phyloP scores from a whole-genome alignment of 805 yeast species.

The Myxozyma neglecta region DNA sequence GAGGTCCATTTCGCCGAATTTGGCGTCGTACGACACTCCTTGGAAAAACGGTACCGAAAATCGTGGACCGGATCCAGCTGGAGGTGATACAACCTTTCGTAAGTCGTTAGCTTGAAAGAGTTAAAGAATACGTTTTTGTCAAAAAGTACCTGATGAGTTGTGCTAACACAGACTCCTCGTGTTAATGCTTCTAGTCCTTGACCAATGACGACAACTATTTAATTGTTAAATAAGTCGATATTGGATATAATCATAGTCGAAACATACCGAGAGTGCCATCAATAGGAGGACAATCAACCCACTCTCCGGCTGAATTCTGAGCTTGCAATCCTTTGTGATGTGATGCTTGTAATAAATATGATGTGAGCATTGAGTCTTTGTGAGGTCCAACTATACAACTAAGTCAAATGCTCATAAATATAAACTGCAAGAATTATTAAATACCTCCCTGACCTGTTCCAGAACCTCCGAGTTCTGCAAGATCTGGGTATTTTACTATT shows the following conservation, averaged over 20 bases:
- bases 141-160: slow-evolving; percentile 50
- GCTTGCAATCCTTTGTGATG: slow-evolving; percentile 51
- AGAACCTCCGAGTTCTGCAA: slow-evolving; percentile 33
- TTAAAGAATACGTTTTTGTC: no score
- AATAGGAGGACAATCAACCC: slow-evolving; percentile 57
- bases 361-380: slow-evolving; percentile 47
- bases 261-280: slow-evolving; percentile 34
- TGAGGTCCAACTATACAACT: slow-evolving; percentile 64
- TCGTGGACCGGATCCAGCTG: slow-evolving; percentile 37
- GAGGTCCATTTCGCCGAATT: slow-evolving; percentile 22
- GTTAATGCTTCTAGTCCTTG: slow-evolving; percentile 63
- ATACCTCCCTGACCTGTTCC: slow-evolving; percentile 31
- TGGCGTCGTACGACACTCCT: slow-evolving; percentile 36
- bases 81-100: slow-evolving; percentile 42
- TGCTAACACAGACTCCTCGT: slow-evolving; percentile 58
- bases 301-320: slow-evolving; percentile 54
- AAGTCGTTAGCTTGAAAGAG: no score
- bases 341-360: slow-evolving; percentile 26
- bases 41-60: slow-evolving; percentile 53
- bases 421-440: not conserved
- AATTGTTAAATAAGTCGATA: slow-evolving; percentile 35
- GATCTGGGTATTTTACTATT: slow-evolving; percentile 58
- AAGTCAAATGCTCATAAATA: slow-evolving; percentile 5
- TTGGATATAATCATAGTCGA: not conserved
- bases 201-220: slow-evolving; percentile 58